These are phyloP conservation scores for Cyberlindnera amylophila DNA, from an alignment of 805 yeast species.

Conservation along the genomic window DNA sequence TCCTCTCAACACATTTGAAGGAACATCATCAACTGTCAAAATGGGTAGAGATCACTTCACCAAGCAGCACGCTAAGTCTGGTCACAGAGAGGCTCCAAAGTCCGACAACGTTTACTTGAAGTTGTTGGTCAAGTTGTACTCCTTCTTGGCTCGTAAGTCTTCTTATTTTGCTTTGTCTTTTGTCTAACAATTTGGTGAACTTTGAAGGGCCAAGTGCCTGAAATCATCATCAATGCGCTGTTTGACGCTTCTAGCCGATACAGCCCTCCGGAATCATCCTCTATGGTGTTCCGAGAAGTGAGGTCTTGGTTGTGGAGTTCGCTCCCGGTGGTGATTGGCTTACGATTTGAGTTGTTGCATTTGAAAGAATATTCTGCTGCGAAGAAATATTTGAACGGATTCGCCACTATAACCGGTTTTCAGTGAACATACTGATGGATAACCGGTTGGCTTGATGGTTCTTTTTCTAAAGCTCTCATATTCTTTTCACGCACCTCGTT, in stretches of 20 bases:
- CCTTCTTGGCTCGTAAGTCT: conserved; percentile 98
- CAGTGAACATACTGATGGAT: conserved; percentile 26
- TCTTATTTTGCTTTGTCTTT: conserved; percentile 5
- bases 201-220: not conserved
- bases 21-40: conserved; percentile 26
- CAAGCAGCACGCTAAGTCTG: conserved; percentile 93
- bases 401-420: conserved; percentile 4
- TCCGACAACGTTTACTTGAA: conserved; percentile 99
- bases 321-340: not conserved
- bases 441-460: conserved; percentile 3
- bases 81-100: conserved; percentile 99
- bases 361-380: not conserved
- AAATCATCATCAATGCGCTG: not conserved
- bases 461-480: not conserved
- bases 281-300: conserved; percentile 11
- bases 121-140: conserved; percentile 95
- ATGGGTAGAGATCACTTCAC: conserved; percentile 98
- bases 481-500: conserved; percentile 7
- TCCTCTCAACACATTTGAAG: not conserved
- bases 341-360: conserved; percentile 8
- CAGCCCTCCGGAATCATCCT: not conserved
- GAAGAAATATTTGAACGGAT: not conserved
- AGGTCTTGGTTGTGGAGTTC: not conserved
- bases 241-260: no score
- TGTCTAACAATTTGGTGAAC: conserved; percentile 9